Evolutionary conservation across 495 filamentous ascomycete genomes (phyloP), one percentile per base, ranked within the genome.

Genomic region (Podospora conica): DNA sequence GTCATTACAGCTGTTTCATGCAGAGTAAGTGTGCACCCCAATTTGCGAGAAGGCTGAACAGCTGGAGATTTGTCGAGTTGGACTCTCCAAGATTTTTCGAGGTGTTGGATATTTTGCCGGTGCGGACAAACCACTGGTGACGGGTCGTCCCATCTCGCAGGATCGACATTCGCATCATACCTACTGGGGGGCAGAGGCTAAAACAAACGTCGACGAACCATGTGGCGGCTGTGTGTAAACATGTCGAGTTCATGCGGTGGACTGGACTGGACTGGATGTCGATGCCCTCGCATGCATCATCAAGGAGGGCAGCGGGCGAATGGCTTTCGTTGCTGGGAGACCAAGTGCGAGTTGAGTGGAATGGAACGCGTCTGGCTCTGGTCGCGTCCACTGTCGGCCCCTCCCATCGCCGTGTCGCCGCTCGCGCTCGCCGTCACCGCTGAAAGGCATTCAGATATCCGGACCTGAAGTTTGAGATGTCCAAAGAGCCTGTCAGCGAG

Each of bases 1-100:
- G 65, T 66, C 65, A 63, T 68, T 60, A 59, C 53, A 60, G 9
- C 24, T 69, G 72, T 74, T 70, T 74, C 70, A 74, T 69, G 68
- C 70, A 58, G 55, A 53, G 48, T 60, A 10, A 20, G 53, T 65
- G 57, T 58, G 29, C 53, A 24, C 40, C 58, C 25, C 31, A 31
- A 12, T 61, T 57, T 57, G 22, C 20, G 3, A 28, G n/a, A 28
- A 55, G 12, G 63, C 15, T 57, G 20, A 28, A 53, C 21, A 48
- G 48, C 24, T 48, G 40, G 40, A 18, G 40, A 48, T 48, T 48
- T 48, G 29, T 33, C 29, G 10, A 11, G 40, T 48, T 48, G 40
- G 40, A 48, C 15, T 2, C 40, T 48, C n/a, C 40, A n/a, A 27
- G 55, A 22, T 60, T 40, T 21, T 21, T 10, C 10, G 33, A 23